phyloP scores from a whole-genome alignment of 2,329 filamentous ascomycete species.

The Arthrobotrys sphaeroides region DNA sequence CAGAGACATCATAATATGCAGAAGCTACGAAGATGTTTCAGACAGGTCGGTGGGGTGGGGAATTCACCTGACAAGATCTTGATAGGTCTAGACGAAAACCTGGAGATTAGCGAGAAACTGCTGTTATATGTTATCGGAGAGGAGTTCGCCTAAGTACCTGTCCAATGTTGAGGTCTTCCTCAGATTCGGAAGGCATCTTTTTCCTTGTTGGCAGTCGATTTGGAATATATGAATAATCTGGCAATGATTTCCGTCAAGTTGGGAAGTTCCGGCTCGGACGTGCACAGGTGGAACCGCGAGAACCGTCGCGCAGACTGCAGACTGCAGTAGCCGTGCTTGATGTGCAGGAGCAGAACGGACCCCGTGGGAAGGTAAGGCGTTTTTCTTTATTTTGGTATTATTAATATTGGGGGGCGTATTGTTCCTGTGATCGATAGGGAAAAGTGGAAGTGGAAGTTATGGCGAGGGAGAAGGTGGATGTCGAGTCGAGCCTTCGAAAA shows the following conservation, averaged over 20 bases:
- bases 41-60: neutral
- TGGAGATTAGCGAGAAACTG: constrained; percentile 47
- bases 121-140: neutral
- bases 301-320: neutral
- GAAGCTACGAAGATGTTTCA: constrained; percentile 1
- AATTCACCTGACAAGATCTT: constrained; percentile 54
- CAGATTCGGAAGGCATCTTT: constrained; percentile 53
- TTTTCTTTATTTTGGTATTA: neutral
- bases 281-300: neutral
- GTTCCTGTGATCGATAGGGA: neutral
- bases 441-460: constrained; percentile 12
- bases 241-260: constrained; percentile 1
- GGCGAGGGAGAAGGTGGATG: neutral
- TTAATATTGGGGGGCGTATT: neutral
- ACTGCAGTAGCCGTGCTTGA: neutral
- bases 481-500: constrained; percentile 17
- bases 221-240: neutral
- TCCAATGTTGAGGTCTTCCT: constrained; percentile 38
- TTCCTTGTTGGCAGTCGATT: neutral
- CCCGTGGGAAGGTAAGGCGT: neutral
- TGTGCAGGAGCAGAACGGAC: constrained; percentile 8
- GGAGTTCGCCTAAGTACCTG: constrained; percentile 53
- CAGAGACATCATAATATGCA: constrained; percentile 2
- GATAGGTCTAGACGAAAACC: constrained; percentile 43
- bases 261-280: constrained; percentile 23